Evolutionary conservation across 2,329 filamentous ascomycete species (phyloP).

Genomic region (Talaromyces rugulosus): DNA sequence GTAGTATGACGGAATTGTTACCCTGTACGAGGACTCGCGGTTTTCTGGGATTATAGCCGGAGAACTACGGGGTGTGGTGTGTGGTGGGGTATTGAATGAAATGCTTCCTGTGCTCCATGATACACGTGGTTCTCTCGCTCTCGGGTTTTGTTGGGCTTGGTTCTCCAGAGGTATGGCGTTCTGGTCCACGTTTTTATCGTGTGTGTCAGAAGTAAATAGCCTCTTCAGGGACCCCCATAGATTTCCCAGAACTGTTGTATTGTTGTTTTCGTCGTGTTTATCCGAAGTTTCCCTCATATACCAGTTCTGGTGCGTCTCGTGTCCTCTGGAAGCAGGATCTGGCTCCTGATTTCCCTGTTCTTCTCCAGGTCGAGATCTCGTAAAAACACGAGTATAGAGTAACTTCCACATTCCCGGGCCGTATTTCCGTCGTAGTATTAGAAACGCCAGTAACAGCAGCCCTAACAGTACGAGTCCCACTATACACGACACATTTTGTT

Average conservation of each 20-base stretch:
- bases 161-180: not conserved
- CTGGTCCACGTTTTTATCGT: not conserved
- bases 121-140: not conserved
- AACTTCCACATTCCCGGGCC: not conserved
- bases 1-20: conserved; percentile 6
- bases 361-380: not conserved
- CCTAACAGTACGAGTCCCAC: not conserved
- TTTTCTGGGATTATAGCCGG: not conserved
- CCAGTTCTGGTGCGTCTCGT: not conserved
- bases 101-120: not conserved
- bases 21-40: conserved; percentile 1
- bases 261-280: not conserved
- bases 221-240: not conserved
- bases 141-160: not conserved
- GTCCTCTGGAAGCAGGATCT: not conserved
- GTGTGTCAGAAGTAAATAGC: not conserved
- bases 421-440: not conserved
- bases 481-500: not conserved
- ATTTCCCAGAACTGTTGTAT: not conserved
- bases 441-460: not conserved
- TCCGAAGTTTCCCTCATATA: not conserved
- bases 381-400: not conserved
- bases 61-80: not conserved
- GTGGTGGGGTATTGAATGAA: not conserved
- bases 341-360: not conserved